Evolutionary conservation across 805 yeast species (phyloP).

Genomic region (Sugiyamaella smithiae): DNA sequence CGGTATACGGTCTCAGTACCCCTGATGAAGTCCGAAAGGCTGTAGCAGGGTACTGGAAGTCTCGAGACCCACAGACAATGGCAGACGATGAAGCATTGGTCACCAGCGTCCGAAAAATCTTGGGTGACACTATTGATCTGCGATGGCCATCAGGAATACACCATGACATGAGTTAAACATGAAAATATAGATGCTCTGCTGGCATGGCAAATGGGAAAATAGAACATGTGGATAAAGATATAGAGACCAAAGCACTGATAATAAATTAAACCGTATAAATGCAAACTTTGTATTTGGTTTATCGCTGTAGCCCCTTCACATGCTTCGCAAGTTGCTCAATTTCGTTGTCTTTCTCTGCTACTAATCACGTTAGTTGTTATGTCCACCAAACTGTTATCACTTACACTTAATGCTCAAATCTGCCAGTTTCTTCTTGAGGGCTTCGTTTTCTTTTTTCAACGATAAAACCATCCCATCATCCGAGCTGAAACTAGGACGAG

Average conservation of each 20-base stretch:
- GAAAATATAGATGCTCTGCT: too few species aligned
- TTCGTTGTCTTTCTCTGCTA: constrained; percentile 30
- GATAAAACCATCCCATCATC: constrained; percentile 20
- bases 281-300: too few species aligned
- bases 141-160: constrained; percentile 59
- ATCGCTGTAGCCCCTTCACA: not conserved
- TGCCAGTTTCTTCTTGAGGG: constrained; percentile 30
- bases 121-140: constrained; percentile 58
- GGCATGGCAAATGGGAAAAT: too few species aligned
- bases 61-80: constrained; percentile 38
- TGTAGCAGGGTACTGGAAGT: constrained; percentile 51
- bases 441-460: constrained; percentile 31
- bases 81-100: constrained; percentile 45
- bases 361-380: constrained; percentile 9
- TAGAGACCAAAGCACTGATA: too few species aligned
- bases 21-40: constrained; percentile 64
- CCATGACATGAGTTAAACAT: constrained; percentile 17
- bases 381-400: constrained; percentile 14
- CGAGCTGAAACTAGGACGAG: constrained; percentile 27
- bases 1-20: constrained; percentile 76
- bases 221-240: too few species aligned
- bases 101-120: constrained; percentile 40
- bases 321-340: constrained; percentile 22
- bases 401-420: constrained; percentile 28
- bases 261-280: not conserved